Base-by-base conservation (phyloP, 2,329 filamentous ascomycete genomes). In the Cladosporium sp. region DNA sequence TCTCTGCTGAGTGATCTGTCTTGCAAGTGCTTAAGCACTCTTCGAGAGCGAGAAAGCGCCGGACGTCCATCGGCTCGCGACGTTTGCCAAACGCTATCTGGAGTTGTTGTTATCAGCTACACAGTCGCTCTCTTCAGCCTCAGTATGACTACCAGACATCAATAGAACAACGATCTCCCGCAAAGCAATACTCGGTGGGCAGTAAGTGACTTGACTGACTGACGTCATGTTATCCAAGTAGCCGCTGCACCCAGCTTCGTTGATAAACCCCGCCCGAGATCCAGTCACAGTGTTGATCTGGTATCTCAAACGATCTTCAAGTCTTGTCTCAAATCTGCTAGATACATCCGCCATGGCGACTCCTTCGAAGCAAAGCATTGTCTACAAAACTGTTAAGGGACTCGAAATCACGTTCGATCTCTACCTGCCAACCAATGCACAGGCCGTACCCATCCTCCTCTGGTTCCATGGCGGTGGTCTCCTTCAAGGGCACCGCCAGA, bases 391-490 rank as follows among this genome's bases (percentile, higher is more conserved):
- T 11, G 49, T 68, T 7, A 67, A 63, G 41, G 52, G 60, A 8
- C 47, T 71, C 7, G 68, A 72, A 1, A 70, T 73, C 15, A 55
- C 67, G 6, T 54, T 73, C 6, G 70, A 72, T 59, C 62, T 74
- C 11, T 70, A 71, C 57, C 52, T 73, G n/a, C 71, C 71, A 3
- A 21, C 61, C 26, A 38, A 68, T 8, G 68, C 66, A 32, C 54
- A 68, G 41, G 64, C 68, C 15, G 38, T 69, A 3, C 69, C 69
- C 1, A 59, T 73, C 24, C 66, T 73, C 18, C 68, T 73, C 28
- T 73, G 71, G 71, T 72, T 68, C 52, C 72, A 73, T 36, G 72
- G 72, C 14, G 71, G 74, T 12, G 74, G 74, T 11, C 69, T 76
- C 2, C 68, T 76, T 12, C 74, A 76, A 71, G 74, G 73, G 24